A percentile compares a stretch with the other conserved stretches of the same genome.
Conservation (phyloP, 805 yeast species). For the Barnettozyma wickerhamii region DNA sequence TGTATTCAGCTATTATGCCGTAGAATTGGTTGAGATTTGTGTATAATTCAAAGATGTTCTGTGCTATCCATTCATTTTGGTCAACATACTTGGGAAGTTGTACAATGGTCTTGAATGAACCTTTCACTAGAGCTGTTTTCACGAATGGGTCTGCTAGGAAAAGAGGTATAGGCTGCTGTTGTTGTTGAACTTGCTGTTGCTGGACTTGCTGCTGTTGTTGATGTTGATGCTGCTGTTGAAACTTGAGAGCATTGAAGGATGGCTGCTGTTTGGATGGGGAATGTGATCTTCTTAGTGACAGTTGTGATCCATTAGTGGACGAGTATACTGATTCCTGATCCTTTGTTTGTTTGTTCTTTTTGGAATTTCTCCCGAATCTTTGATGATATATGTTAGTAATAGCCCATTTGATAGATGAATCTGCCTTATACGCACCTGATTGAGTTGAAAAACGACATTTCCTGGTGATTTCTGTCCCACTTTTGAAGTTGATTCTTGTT, state of each 20-base stretch:
- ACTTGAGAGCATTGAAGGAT: conserved; percentile 22
- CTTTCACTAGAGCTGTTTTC: conserved; percentile 91
- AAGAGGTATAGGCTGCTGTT: conserved; percentile 31
- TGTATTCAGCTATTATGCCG: conserved; percentile 86
- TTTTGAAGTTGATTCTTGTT: background rate
- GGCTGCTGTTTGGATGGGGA: conserved; percentile 32
- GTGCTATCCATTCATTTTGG: conserved; percentile 91
- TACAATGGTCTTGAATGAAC: conserved; percentile 93
- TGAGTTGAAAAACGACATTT: conserved; percentile 39
- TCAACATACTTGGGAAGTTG: conserved; percentile 95
- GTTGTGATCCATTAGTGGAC: conserved; percentile 41
- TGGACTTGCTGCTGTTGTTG: conserved; percentile 20
- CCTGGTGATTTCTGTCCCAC: background rate
- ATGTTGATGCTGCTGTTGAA: conserved; percentile 22
- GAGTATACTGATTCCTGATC: conserved; percentile 30
- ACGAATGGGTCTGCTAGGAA: conserved; percentile 92
- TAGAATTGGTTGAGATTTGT: conserved; percentile 83
- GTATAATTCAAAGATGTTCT: conserved; percentile 85
- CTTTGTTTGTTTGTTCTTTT: conserved; percentile 38
- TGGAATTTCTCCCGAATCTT: conserved; percentile 53
- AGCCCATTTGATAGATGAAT: background rate
- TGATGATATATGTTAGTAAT: conserved; percentile 19
- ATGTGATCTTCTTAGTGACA: conserved; percentile 43
- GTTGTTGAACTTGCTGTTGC: conserved; percentile 14
- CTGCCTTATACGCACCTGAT: conserved; percentile 20